Conservation (phyloP, 257 asterid species). For the Lycium barbarum region DNA sequence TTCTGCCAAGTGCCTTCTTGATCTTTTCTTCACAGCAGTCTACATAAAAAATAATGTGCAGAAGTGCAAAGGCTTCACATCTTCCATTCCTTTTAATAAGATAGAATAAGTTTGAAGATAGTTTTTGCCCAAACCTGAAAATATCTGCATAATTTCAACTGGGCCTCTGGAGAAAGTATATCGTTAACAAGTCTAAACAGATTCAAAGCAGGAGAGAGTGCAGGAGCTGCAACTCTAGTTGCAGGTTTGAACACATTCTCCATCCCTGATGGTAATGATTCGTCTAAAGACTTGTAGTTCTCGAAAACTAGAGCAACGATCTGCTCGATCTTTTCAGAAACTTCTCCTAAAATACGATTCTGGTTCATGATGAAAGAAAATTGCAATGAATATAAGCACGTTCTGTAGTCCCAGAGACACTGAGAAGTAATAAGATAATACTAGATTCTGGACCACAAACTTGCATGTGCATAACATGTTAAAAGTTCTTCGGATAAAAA, state of each 20-base stretch:
- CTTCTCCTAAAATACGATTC: conserved; percentile 92
- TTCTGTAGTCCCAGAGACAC: neutral
- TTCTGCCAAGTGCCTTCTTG: conserved; percentile 79
- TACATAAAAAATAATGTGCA: conserved; percentile 37
- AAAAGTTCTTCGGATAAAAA: neutral
- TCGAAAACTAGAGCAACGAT: conserved; percentile 72
- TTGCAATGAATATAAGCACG: neutral
- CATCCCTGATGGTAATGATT: conserved; percentile 71
- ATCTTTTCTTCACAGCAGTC: conserved; percentile 92
- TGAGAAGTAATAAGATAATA: neutral
- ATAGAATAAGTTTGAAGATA: neutral
- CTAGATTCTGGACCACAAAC: neutral
- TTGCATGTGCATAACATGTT: neutral
- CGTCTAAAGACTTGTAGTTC: conserved; percentile 91
- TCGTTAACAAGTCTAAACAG: conserved; percentile 82
- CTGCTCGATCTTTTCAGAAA: conserved; percentile 80
- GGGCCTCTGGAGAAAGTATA: conserved; percentile 81
- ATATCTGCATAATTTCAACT: conserved; percentile 79
- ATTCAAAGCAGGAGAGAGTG: conserved; percentile 78
- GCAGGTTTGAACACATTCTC: conserved; percentile 72
- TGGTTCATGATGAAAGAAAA: conserved; percentile 40
- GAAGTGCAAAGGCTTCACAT: conserved; percentile 13
- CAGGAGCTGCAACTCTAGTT: conserved; percentile 81
- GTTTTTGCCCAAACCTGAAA: conserved; percentile 73
- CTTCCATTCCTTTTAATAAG: conserved; percentile 4